These are phyloP conservation scores for Fusarium sp. DNA, from an alignment of 2,329 filamentous ascomycete species.

Conservation along the genomic window DNA sequence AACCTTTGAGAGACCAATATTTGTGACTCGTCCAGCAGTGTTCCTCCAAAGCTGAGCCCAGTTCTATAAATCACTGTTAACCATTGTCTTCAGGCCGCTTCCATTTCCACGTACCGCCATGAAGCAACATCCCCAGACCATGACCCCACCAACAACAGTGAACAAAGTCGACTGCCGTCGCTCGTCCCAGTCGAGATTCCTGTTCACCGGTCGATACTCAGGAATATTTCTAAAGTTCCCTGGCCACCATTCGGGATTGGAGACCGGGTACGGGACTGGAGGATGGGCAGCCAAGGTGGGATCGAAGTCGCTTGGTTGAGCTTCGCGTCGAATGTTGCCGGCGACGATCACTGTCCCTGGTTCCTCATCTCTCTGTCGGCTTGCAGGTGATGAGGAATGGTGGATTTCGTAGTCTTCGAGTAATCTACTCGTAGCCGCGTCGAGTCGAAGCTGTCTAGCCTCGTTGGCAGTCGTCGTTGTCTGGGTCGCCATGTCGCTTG, in stretches of 20 bases:
- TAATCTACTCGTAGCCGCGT: background rate
- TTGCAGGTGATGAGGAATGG: background rate
- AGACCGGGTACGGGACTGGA: constrained; percentile 5
- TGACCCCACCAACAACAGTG: background rate
- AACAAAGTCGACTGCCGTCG: background rate
- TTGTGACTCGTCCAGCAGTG: background rate
- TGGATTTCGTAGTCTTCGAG: constrained; percentile 13
- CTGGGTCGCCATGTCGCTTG: background rate
- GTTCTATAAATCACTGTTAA: background rate
- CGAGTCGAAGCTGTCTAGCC: background rate
- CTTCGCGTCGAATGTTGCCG: background rate
- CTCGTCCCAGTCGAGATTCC: background rate
- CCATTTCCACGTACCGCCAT: background rate
- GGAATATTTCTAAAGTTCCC: background rate
- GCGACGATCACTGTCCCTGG: background rate
- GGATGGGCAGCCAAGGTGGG: constrained; percentile 1
- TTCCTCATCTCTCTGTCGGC: background rate
- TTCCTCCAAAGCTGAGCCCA: background rate
- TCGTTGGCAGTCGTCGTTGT: background rate
- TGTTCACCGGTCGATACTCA: background rate
- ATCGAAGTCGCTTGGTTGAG: constrained; percentile 6
- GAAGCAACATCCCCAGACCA: background rate
- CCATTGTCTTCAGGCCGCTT: no score
- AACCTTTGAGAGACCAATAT: background rate
- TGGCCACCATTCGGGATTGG: constrained; percentile 1